phyloP scores from a whole-genome alignment of 2,329 filamentous ascomycete species.

The Fusarium sp. region DNA sequence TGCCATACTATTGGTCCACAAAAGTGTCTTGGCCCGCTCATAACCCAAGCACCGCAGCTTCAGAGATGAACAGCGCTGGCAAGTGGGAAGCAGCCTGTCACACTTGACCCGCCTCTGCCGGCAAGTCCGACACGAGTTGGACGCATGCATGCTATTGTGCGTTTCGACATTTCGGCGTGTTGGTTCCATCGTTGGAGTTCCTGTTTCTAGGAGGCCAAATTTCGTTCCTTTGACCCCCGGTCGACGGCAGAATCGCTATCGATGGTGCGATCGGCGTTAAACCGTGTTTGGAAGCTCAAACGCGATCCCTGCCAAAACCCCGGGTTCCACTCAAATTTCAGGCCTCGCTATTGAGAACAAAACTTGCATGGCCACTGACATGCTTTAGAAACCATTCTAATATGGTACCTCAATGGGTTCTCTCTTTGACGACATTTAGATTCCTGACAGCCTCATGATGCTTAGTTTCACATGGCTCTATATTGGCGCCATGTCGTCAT shows the following conservation, averaged over 20 bases:
- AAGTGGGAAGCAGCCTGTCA: constrained; percentile 20
- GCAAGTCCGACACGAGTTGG: constrained; percentile 29
- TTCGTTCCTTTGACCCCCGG: constrained; percentile 3
- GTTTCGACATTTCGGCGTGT: not conserved
- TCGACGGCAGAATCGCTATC: not conserved
- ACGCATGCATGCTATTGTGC: constrained; percentile 8
- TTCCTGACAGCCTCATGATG: constrained; percentile 23
- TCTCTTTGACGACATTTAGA: constrained; percentile 25
- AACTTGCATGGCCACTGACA: not conserved
- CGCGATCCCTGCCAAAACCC: constrained; percentile 24
- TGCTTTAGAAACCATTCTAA: not conserved
- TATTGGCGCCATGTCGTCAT: constrained; percentile 10
- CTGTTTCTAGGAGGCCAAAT: not conserved
- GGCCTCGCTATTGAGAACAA: not conserved
- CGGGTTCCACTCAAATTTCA: not conserved
- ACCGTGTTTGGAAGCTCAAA: constrained; percentile 22
- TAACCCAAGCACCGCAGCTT: constrained; percentile 24
- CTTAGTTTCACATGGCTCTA: not conserved
- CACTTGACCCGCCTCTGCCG: constrained; percentile 29
- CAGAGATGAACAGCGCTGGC: constrained; percentile 15
- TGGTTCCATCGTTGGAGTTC: not conserved
- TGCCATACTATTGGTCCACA: constrained; percentile 28
- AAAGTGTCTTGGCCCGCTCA: constrained; percentile 13
- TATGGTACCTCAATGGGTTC: constrained; percentile 12
- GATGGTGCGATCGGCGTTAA: constrained; percentile 23